These are phyloP conservation scores for Clavispora carvajalis DNA, from an alignment of 805 yeast species.

Conservation along the genomic window DNA sequence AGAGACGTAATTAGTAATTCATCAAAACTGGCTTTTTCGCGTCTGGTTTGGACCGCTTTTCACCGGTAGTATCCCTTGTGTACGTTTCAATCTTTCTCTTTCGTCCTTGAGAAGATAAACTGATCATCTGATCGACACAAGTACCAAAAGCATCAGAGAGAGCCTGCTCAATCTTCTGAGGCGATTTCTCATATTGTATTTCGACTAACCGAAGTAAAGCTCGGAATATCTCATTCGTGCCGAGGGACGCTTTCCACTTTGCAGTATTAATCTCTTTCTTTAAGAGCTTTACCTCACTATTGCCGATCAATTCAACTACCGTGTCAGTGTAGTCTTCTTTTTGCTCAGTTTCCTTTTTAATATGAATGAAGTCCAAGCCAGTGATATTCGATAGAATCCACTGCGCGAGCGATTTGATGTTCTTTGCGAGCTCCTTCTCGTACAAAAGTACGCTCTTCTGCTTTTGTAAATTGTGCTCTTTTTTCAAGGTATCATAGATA, in stretches of 20 bases:
- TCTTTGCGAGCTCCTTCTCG: conserved; percentile 10
- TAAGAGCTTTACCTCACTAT: neutral
- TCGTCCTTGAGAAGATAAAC: neutral
- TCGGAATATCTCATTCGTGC: neutral
- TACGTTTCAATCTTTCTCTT: neutral
- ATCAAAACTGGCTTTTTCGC: conserved; percentile 15
- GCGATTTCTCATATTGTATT: neutral
- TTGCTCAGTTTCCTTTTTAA: neutral
- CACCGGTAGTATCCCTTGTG: conserved; percentile 1
- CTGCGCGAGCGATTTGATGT: conserved; percentile 9
- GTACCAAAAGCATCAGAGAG: neutral
- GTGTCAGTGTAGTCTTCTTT: neutral
- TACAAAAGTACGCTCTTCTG: conserved; percentile 8
- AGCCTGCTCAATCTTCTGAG: neutral
- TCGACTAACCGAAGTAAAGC: neutral
- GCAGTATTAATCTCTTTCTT: neutral
- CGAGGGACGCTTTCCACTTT: neutral
- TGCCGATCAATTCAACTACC: neutral
- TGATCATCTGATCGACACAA: neutral
- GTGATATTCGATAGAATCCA: conserved; percentile 4
- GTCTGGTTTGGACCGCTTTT: conserved; percentile 4
- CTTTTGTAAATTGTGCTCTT: conserved; percentile 17
- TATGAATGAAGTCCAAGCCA: neutral
- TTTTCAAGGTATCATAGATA: conserved; percentile 24
- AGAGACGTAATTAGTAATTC: conserved; percentile 11